Percentiles rank a stretch among this genome's conserved stretches.
These are phyloP conservation scores for Colletotrichum godetiae DNA, from an alignment of 2,329 filamentous ascomycete genomes.

Conservation along the genomic window DNA sequence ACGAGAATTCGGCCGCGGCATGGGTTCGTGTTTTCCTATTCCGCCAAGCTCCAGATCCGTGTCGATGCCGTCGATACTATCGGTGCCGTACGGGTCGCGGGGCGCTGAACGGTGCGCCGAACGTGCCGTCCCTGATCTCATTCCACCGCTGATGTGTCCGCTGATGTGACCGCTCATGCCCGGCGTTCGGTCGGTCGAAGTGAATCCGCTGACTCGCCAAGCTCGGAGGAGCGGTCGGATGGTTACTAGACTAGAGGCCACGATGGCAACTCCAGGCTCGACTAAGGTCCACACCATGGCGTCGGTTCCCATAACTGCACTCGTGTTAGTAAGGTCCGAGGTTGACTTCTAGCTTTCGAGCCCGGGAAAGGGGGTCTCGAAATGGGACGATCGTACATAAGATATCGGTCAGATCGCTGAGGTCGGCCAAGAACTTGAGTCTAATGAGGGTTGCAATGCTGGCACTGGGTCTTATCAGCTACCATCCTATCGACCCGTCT, in stretches of 20 bases:
- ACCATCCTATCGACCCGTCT: neutral
- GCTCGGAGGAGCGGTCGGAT: conserved; percentile 64
- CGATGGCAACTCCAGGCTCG: conserved; percentile 66
- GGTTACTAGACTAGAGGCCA: conserved; percentile 65
- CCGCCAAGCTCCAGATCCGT: conserved; percentile 45
- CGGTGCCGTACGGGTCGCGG: conserved; percentile 46
- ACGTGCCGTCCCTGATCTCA: conserved; percentile 44
- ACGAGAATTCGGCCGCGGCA: neutral
- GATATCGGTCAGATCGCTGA: conserved; percentile 58
- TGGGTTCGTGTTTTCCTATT: conserved; percentile 8
- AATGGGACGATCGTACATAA: conserved; percentile 52
- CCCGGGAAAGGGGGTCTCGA: no score
- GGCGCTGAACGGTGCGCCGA: conserved; percentile 39
- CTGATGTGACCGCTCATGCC: conserved; percentile 38
- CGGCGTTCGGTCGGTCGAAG: conserved; percentile 50
- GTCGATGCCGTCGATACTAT: conserved; percentile 54
- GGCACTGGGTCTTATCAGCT: conserved; percentile 49
- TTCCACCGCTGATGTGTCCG: conserved; percentile 38
- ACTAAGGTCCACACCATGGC: conserved; percentile 68
- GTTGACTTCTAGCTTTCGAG: neutral
- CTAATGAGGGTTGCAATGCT: conserved; percentile 66
- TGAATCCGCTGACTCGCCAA: conserved; percentile 60
- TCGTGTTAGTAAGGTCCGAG: neutral
- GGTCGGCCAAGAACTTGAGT: conserved; percentile 58
- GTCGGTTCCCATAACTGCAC: conserved; percentile 58